Base-by-base conservation (phyloP, 2,329 filamentous ascomycete species). In the Aspergillus hortae region DNA sequence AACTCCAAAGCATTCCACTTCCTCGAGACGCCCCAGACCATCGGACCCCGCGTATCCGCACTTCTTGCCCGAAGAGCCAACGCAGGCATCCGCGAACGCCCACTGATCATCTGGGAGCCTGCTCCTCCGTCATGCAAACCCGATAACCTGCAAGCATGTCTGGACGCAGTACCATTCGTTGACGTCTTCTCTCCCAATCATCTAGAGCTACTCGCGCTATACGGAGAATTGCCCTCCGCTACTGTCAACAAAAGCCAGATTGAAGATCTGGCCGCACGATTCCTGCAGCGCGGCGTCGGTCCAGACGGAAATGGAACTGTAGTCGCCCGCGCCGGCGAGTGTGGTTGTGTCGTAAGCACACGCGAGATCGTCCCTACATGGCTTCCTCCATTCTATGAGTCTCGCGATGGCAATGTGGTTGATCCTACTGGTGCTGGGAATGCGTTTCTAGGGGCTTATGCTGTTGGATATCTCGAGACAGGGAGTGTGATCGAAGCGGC, bases 181-280 rank as follows among this genome's bases (percentile, higher is more conserved):
- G 63, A 70, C 32, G 56, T 73, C 4, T 67, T 73, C 50, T 70
- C 67, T 9, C 71, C 70, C 3, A 73, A 73, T 48, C 70, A 72
- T 42, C 58, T 72, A n/a, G 70, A 73, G 40, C 50, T 73, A 5
- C 55, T 57, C 12, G 50, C 21, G 1, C 44, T 69, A 0, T 70
- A 61, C 35, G 40, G 51, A 48, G 27, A 54, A 1, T 7, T 46
- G 1, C 23, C 40, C 1, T 35, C 35, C 4, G 36, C 25, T 10
- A 9, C 32, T 4, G 14, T 38, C 2, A 19, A 51, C n/a, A 59
- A 42, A 10, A 2, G 6, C 1, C 50, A 35, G 14, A 59, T 62
- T 11, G 58, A 60, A 32, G 40, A 43, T 6, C 6, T 62, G 7
- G 58, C 51, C 6, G 42, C 12, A 2, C 46, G 19, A 2, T 32